Base-by-base conservation (phyloP, 1,284 basidiomycete genomes). In the Pseudozyma hubeiensis region DNA sequence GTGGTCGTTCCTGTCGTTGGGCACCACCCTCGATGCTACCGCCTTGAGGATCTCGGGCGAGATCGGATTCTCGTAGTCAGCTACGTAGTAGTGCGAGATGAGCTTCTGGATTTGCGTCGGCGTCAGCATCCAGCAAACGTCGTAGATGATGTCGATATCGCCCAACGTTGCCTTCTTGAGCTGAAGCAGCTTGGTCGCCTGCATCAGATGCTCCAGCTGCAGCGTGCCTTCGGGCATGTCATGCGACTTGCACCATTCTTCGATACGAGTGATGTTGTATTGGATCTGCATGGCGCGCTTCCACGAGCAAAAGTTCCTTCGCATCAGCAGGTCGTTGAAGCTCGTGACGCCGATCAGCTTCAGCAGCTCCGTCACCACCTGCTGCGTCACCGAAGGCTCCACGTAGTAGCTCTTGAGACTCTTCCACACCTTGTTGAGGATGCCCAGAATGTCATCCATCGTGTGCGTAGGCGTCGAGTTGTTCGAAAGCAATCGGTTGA, bases 101-200 rank as follows among this genome's bases (percentile, higher is more conserved):
- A 97, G 93, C 82, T 96, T 92, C 87, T 99, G 97, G 79, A 99
- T 99, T 86, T 99, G 97, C 84, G 96, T 96, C 0, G 97, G 97
- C 64, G 94, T 98, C 55, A 99, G 88, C 91, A 99, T 99, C 97
- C 97, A 99, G 88, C 95, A 99, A 58, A 99, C 96, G 84, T 97
- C 85, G 71, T 97, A 99, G 80, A 98, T 96, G 80, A 99, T 98
- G 85, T 99, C 94, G 74, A 98, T 97, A 84, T 98, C 81, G 58
- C 77, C 75, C 67, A 85, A 62, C 29, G 82, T 72, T 62, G 92
- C 96, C 89, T 99, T 99, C 88, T 99, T 99, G 80, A 99, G 88
- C 85, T 99, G 97, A 29, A 99, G 87, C 61, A 99, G 87, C 86
- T 99, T 99, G 80, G 97, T 98, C 44, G 97, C 96, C 86, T 99